Percentiles rank a stretch among this genome's conserved stretches.
phyloP scores from a whole-genome alignment of 1,139 yeast species.

The Yamadazyma trypodendri region DNA sequence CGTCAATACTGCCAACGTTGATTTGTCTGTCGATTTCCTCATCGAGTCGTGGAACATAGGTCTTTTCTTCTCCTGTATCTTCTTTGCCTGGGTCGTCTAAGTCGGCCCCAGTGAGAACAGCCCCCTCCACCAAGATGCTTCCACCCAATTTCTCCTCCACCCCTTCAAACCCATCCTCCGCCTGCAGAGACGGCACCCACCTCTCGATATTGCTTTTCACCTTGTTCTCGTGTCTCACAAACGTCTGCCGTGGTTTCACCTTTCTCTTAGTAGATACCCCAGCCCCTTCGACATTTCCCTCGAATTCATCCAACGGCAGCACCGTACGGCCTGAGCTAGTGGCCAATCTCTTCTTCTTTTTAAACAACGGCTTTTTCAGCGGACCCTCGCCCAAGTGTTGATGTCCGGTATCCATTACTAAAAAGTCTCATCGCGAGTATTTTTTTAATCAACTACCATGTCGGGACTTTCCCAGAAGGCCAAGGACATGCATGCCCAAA shows the following conservation, averaged over 20 bases:
- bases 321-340: background rate
- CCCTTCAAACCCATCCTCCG: background rate
- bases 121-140: slow-evolving; percentile 12
- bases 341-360: slow-evolving; percentile 22
- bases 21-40: slow-evolving; percentile 5
- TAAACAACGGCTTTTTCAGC: slow-evolving; percentile 10
- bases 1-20: slow-evolving; percentile 8
- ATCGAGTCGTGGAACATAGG: slow-evolving; percentile 15
- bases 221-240: background rate
- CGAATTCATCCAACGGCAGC: slow-evolving; percentile 5
- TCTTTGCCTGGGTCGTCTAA: slow-evolving; percentile 13
- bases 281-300: slow-evolving; percentile 9
- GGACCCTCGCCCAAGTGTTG: slow-evolving; percentile 7
- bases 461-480: slow-evolving; percentile 49
- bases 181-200: slow-evolving; percentile 1
- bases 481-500: slow-evolving; percentile 52
- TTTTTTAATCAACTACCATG: slow-evolving; percentile 1
- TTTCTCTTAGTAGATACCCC: background rate
- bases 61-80: slow-evolving; percentile 7
- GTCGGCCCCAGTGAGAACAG: slow-evolving; percentile 10
- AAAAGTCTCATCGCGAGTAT: slow-evolving; percentile 4
- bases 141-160: background rate
- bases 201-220: background rate
- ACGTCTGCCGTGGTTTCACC: slow-evolving; percentile 6
- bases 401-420: slow-evolving; percentile 3